phyloP scores from a whole-genome alignment of 345 rosid genomes.

The Rhizophora mangle region DNA sequence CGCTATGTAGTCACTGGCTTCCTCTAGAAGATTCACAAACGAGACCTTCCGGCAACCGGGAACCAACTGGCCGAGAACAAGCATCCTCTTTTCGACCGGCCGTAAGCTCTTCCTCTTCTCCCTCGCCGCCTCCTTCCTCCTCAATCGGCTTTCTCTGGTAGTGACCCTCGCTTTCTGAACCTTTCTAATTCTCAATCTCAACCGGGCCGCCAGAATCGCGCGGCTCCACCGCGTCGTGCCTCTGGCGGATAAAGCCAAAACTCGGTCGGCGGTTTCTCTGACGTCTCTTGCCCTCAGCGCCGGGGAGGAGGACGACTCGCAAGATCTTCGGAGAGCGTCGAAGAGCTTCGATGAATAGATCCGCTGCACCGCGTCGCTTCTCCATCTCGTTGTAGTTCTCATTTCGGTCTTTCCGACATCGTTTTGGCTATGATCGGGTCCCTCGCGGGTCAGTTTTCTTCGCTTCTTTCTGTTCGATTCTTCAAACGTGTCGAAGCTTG shows the following conservation, averaged over 20 bases:
- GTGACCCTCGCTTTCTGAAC: constrained; percentile 45
- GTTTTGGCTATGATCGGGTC: constrained; percentile 3
- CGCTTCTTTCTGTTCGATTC: constrained; percentile 51
- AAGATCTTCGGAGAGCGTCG: constrained; percentile 54
- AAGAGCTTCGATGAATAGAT: constrained; percentile 65
- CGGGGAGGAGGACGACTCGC: constrained; percentile 25
- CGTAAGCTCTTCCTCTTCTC: constrained; percentile 34
- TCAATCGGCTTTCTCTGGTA: constrained; percentile 24
- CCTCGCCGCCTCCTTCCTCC: constrained; percentile 23
- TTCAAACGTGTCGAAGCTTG: constrained; percentile 22
- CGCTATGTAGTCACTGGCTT: constrained; percentile 78
- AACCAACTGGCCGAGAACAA: constrained; percentile 57
- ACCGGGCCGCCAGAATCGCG: constrained; percentile 53
- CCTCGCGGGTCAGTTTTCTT: constrained; percentile 23
- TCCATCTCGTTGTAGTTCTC: constrained; percentile 47
- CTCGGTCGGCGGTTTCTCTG: constrained; percentile 43
- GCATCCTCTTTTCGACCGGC: constrained; percentile 49
- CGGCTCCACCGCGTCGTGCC: constrained; percentile 71
- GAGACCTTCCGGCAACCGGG: constrained; percentile 84
- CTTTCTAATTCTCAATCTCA: constrained; percentile 35
- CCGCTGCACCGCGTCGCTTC: constrained; percentile 52
- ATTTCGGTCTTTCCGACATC: not conserved
- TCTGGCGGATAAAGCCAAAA: constrained; percentile 60
- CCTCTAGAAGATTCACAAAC: constrained; percentile 57
- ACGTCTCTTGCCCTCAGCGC: constrained; percentile 30